Base-by-base conservation (phyloP, 2,329 filamentous ascomycete species). In the Raffaelea albimanens region DNA sequence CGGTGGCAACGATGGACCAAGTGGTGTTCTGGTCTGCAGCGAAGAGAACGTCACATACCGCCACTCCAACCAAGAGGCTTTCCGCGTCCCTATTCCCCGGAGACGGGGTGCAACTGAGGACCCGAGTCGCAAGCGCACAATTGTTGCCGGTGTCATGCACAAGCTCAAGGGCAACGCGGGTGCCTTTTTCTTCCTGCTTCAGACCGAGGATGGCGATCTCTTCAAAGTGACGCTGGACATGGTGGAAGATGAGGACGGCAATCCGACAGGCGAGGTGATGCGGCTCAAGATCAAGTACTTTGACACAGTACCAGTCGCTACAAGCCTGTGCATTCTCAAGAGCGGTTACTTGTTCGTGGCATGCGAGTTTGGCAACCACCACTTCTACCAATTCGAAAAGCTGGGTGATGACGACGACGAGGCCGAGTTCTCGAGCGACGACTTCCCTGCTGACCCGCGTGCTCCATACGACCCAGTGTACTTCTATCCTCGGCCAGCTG, bases 141-240 rank as follows among this genome's bases (percentile, higher is more conserved):
- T 98, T 50, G 82, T 91, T 2, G 79, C 87, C 3, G 93, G 93
- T 44, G 89, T 95, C n/a, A 91, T 97, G 82, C 93, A 98, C 68
- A 95, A 94, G 64, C 83, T 96, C 62, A 91, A 93, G 58, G 80
- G 80, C 51, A 82, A 74, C 50, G 75, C 73, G 5, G 89, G 89
- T 23, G 89, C 90, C 2, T 98, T 98, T 69, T 99, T 98, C 71
- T 95, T 97, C 63, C 77, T 99, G 3, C 70, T 98, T 1, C 93
- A 99, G 63, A 89, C 87, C 1, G 93, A 98, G 49, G 94, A 98
- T 62, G 93, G 93, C n/a, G 94, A 98, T 63, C 72, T 98, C 7
- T 97, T 98, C 75, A 97, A 97, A 63, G 78, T 97, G 44, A 96
- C 85, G 1, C 82, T 98, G 51, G 89, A 96, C 54, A 91, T 96